Conservation (phyloP, 2,329 filamentous ascomycete species). For the Fusarium staphyleae region DNA sequence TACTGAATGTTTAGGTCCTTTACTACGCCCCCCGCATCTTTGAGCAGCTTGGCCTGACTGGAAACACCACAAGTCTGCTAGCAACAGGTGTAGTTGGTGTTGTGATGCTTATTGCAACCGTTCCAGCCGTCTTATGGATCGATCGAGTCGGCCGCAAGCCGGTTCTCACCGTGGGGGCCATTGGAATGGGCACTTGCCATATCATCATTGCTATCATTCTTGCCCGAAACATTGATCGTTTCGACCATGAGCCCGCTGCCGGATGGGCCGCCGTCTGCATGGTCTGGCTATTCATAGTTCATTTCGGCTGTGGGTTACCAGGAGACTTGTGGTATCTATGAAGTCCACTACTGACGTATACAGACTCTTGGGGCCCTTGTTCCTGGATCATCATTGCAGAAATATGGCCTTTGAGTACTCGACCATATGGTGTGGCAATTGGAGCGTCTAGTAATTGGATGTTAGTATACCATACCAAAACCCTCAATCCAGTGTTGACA, state of each 20-base stretch:
- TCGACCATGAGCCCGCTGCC: slow-evolving; percentile 62
- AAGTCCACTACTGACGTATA: fast-evolving
- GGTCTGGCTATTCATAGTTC: slow-evolving; percentile 77
- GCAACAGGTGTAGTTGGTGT: slow-evolving; percentile 77
- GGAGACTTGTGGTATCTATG: fast-evolving
- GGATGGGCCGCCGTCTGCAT: slow-evolving; percentile 74
- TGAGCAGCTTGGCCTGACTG: slow-evolving; percentile 65
- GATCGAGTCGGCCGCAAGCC: slow-evolving; percentile 70
- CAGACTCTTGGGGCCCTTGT: slow-evolving; percentile 73
- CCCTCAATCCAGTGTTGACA: background rate
- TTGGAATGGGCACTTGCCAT: slow-evolving; percentile 74
- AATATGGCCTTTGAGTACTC: slow-evolving; percentile 74
- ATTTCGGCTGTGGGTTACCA: slow-evolving; percentile 65
- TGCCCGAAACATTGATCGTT: slow-evolving; percentile 67
- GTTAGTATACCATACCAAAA: background rate
- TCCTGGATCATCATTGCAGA: slow-evolving; percentile 79
- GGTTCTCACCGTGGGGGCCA: slow-evolving; percentile 67
- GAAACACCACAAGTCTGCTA: slow-evolving; percentile 62
- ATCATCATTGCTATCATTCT: slow-evolving; percentile 76
- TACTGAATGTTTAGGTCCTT: slow-evolving; percentile 45
- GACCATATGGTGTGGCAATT: slow-evolving; percentile 74
- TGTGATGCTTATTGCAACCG: slow-evolving; percentile 72
- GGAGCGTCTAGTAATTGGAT: slow-evolving; percentile 72
- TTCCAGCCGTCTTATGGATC: slow-evolving; percentile 71
- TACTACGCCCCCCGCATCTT: slow-evolving; percentile 79